phyloP scores from a whole-genome alignment of 371 early-diverging fungal species.

The Parasitella parasitica region DNA sequence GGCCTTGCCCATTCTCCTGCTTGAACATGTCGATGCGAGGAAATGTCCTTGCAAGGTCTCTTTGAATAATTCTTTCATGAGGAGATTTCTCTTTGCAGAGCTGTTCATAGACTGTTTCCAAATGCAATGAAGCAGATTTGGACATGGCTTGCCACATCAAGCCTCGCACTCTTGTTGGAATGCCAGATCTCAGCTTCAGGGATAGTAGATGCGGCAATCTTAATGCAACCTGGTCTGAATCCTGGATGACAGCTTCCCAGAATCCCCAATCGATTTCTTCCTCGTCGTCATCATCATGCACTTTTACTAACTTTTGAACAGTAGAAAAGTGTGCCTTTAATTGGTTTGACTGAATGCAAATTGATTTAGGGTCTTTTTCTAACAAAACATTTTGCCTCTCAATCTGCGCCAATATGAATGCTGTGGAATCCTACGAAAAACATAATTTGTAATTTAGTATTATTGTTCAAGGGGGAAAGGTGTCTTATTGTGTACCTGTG shows the following conservation, averaged over 20 bases:
- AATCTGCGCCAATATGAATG: constrained; percentile 57
- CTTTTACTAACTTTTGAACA: constrained; percentile 44
- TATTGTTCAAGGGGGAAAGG: not conserved
- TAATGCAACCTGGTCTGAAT: constrained; percentile 67
- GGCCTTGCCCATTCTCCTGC: constrained; percentile 82
- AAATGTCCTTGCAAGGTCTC: constrained; percentile 92
- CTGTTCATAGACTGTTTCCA: constrained; percentile 84
- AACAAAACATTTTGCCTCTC: constrained; percentile 57
- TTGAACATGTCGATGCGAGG: constrained; percentile 85
- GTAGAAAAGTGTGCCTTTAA: constrained; percentile 53
- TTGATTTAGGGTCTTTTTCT: constrained; percentile 58
- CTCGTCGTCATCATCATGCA: constrained; percentile 16
- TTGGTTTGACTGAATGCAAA: constrained; percentile 54
- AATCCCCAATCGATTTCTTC: constrained; percentile 85
- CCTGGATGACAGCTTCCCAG: constrained; percentile 87
- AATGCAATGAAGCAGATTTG: constrained; percentile 68
- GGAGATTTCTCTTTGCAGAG: constrained; percentile 78
- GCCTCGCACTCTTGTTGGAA: constrained; percentile 84
- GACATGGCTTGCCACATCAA: constrained; percentile 92
- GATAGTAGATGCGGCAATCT: constrained; percentile 62
- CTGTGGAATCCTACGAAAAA: constrained; percentile 48
- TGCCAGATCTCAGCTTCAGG: constrained; percentile 75
- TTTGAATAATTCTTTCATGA: constrained; percentile 85
- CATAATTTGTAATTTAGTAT: not conserved
- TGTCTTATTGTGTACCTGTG: constrained; percentile 27